Conservation (phyloP, 495 filamentous ascomycete genomes). For the Usnea hakonensis region DNA sequence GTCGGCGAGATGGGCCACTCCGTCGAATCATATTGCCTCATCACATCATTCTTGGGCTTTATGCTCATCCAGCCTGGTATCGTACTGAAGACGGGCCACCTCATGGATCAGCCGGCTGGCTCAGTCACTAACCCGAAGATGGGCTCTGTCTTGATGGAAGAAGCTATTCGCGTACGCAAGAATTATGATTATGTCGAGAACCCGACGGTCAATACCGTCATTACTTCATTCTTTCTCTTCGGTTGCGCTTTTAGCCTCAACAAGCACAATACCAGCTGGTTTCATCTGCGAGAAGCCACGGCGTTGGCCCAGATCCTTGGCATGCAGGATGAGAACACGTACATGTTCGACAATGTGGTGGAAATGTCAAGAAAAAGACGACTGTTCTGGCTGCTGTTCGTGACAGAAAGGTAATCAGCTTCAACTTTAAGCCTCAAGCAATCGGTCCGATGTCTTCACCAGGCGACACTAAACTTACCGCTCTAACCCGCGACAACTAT, state of each 20-base stretch:
- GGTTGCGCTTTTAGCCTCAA: constrained; percentile 64
- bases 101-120: constrained; percentile 44
- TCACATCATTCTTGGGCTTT: constrained; percentile 72
- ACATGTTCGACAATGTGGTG: constrained; percentile 35
- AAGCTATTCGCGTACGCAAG: constrained; percentile 66
- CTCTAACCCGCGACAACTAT: neutral
- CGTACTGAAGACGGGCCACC: constrained; percentile 45
- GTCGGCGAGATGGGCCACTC: constrained; percentile 53
- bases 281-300: constrained; percentile 55
- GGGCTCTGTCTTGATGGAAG: constrained; percentile 54
- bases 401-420: constrained; percentile 46
- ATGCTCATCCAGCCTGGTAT: constrained; percentile 82
- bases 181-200: constrained; percentile 65
- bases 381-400: constrained; percentile 58
- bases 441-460: neutral
- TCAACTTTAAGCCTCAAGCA: neutral
- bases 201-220: constrained; percentile 58
- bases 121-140: constrained; percentile 46
- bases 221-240: constrained; percentile 76
- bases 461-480: neutral
- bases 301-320: constrained; percentile 52
- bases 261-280: constrained; percentile 48
- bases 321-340: constrained; percentile 50
- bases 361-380: constrained; percentile 48
- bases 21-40: constrained; percentile 69